A percentile compares a stretch with the other conserved stretches of the same genome.
phyloP scores from a whole-genome alignment of 306 rosid genomes.

The Fragaria nilgerrensis region DNA sequence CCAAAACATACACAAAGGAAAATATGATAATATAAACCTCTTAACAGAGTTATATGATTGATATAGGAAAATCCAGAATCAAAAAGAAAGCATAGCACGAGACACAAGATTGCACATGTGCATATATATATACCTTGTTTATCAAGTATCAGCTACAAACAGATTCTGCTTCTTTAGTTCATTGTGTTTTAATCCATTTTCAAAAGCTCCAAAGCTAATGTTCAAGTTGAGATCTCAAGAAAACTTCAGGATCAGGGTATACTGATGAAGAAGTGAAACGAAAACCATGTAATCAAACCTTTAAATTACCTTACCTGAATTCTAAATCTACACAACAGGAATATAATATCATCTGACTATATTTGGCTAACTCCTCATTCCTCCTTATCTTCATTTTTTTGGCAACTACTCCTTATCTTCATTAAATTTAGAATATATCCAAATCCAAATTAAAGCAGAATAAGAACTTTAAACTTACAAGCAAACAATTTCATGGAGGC shows the following conservation, averaged over 20 bases:
- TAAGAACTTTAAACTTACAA: background rate
- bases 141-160: background rate
- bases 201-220: background rate
- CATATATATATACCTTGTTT: background rate
- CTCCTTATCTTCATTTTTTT: background rate
- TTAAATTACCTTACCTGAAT: slow-evolving; percentile 12
- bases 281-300: background rate
- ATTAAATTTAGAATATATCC: slow-evolving; percentile 8
- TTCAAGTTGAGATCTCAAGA: slow-evolving; percentile 6
- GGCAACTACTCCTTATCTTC: background rate
- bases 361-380: slow-evolving; percentile 1
- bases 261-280: background rate
- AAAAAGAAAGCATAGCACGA: background rate
- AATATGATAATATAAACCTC: background rate
- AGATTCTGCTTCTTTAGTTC: background rate
- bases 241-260: background rate
- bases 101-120: background rate
- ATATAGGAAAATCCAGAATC: background rate
- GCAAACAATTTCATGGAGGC: background rate
- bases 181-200: slow-evolving; percentile 7
- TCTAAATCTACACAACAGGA: slow-evolving; percentile 16
- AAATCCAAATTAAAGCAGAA: background rate
- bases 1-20: background rate
- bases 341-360: slow-evolving; percentile 12
- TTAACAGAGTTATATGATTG: background rate